A percentile compares a stretch with the other conserved stretches of the same genome.
phyloP scores from a whole-genome alignment of 495 filamentous ascomycete genomes.

The Penicillium tannophilum region DNA sequence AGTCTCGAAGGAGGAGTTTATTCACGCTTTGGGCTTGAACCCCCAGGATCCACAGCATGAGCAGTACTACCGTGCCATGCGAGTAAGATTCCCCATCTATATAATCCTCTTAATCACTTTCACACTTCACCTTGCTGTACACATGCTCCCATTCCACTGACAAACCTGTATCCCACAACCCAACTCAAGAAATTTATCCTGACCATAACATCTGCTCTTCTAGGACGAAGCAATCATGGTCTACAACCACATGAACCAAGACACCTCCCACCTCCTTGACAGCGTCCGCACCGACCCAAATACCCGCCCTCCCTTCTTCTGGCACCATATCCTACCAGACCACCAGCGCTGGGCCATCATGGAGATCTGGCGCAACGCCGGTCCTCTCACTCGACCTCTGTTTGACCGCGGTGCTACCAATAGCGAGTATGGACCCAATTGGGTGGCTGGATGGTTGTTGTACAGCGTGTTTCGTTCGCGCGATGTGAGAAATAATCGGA shows the following conservation, averaged over 20 bases:
- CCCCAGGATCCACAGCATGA: slow-evolving; percentile 44
- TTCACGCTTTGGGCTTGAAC: slow-evolving; percentile 43
- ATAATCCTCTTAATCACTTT: too few relatives aligned
- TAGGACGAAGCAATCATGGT: slow-evolving; percentile 52
- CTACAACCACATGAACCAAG: slow-evolving; percentile 46
- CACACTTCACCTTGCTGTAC: background rate
- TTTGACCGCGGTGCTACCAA: slow-evolving; percentile 43
- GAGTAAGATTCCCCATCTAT: slow-evolving; percentile 29
- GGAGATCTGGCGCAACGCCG: slow-evolving; percentile 42
- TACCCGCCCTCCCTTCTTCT: slow-evolving; percentile 47
- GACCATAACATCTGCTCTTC: background rate
- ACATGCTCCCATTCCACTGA: background rate
- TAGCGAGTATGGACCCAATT: slow-evolving; percentile 54
- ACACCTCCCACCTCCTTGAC: slow-evolving; percentile 44
- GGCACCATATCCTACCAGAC: slow-evolving; percentile 49
- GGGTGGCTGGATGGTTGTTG: slow-evolving; percentile 59
- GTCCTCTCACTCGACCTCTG: slow-evolving; percentile 35
- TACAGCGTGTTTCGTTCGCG: slow-evolving; percentile 62
- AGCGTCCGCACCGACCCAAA: slow-evolving; percentile 35
- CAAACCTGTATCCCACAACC: background rate
- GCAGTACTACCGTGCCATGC: slow-evolving; percentile 47
- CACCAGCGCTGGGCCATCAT: slow-evolving; percentile 43
- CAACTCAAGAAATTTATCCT: background rate
- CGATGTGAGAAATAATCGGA: slow-evolving; percentile 57
- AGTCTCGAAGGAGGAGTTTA: slow-evolving; percentile 51